Evolutionary conservation across 148 eudicot genomes (phyloP).

Genomic region (Camellia lanceoleosa): DNA sequence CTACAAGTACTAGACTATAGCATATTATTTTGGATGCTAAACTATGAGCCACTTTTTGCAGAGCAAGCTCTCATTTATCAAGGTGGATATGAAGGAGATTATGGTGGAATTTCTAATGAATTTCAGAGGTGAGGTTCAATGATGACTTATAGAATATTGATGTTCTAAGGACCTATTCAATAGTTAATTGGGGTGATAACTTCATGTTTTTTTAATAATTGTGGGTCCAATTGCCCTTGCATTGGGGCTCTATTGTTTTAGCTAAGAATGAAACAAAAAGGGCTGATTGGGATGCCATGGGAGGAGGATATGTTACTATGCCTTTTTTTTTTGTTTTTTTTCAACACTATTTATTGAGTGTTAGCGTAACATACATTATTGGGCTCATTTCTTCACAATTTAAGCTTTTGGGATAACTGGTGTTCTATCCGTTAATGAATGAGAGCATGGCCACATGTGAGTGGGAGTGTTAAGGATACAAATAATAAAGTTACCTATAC

Average conservation of each 20-base stretch:
- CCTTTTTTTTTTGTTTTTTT: too few relatives aligned
- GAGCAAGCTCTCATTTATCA: constrained; percentile 56
- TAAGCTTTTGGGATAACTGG: too few relatives aligned
- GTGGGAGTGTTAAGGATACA: too few relatives aligned
- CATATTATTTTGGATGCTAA: neutral
- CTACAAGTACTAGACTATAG: neutral
- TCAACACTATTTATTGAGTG: too few relatives aligned
- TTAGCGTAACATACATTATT: too few relatives aligned
- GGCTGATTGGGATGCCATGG: neutral
- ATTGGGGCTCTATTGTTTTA: neutral
- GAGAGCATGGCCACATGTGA: too few relatives aligned
- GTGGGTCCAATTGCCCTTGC: neutral
- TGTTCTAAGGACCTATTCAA: too few relatives aligned
- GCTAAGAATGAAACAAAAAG: neutral
- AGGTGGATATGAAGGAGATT: constrained; percentile 50
- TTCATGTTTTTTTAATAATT: neutral
- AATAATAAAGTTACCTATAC: too few relatives aligned
- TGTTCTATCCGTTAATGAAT: too few relatives aligned
- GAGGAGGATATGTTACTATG: neutral
- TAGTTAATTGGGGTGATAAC: neutral
- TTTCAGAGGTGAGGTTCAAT: constrained; percentile 46
- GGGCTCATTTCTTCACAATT: too few relatives aligned
- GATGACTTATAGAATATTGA: neutral
- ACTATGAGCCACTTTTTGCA: constrained; percentile 25
- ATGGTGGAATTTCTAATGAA: constrained; percentile 36